These are phyloP conservation scores for Cornus kousa DNA, from an alignment of 148 eudicot genomes.

Conservation along the genomic window DNA sequence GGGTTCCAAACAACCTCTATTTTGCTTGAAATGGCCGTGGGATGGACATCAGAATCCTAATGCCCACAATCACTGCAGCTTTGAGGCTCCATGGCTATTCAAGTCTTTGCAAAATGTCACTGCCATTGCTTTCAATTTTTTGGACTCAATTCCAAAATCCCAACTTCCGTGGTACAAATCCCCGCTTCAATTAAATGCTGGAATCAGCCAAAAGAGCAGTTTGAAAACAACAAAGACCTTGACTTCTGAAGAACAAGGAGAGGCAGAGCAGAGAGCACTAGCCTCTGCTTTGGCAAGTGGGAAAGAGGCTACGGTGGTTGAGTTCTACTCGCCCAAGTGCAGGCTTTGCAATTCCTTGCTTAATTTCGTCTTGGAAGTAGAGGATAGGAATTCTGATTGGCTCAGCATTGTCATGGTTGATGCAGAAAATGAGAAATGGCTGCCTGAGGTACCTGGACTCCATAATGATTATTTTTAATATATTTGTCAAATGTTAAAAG, in stretches of 20 bases:
- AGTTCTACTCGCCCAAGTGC: conserved; percentile 89
- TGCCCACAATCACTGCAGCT: conserved; percentile 32
- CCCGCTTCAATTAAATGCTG: conserved; percentile 21
- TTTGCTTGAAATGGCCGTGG: conserved; percentile 88
- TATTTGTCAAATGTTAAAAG: not conserved
- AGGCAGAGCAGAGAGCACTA: conserved; percentile 86
- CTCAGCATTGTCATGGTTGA: conserved; percentile 89
- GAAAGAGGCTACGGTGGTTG: conserved; percentile 78
- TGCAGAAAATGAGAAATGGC: conserved; percentile 86
- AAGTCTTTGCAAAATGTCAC: conserved; percentile 57
- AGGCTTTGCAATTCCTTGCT: conserved; percentile 80
- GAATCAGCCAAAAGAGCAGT: conserved; percentile 14
- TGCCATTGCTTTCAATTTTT: conserved; percentile 36
- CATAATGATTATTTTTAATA: not conserved
- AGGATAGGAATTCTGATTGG: conserved; percentile 76
- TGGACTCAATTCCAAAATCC: conserved; percentile 30
- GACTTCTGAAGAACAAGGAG: conserved; percentile 65
- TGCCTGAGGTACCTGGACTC: conserved; percentile 72
- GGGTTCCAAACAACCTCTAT: conserved; percentile 37
- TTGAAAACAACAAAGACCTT: conserved; percentile 20
- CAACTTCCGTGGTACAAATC: not conserved
- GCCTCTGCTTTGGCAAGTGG: conserved; percentile 69
- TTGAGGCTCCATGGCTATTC: conserved; percentile 77
- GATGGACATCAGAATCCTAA: conserved; percentile 27
- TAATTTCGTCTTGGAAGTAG: conserved; percentile 68